These are phyloP conservation scores for Alternaria novae-zelandiae DNA, from an alignment of 2,329 filamentous ascomycete species.

Conservation along the genomic window DNA sequence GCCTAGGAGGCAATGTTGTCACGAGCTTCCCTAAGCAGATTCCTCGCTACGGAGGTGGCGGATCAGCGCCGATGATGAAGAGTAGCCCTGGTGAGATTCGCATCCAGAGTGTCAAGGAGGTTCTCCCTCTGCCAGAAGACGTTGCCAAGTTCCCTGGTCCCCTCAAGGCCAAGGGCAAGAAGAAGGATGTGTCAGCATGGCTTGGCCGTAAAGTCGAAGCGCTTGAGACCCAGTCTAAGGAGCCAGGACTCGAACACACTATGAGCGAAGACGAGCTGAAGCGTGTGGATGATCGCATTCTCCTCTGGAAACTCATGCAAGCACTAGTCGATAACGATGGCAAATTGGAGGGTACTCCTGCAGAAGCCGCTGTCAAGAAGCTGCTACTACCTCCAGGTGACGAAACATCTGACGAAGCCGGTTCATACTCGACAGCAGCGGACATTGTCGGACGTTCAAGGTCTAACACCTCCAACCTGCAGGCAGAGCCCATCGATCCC, in stretches of 20 bases:
- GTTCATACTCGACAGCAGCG: constrained; percentile 40
- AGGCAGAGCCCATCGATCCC: constrained; percentile 72
- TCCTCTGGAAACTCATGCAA: constrained; percentile 87
- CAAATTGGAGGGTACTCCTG: constrained; percentile 71
- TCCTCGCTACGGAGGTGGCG: constrained; percentile 81
- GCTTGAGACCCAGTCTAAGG: constrained; percentile 64
- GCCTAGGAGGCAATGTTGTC: constrained; percentile 80
- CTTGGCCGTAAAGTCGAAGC: constrained; percentile 75
- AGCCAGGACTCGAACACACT: constrained; percentile 57
- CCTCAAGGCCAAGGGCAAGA: constrained; percentile 87
- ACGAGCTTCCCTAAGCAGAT: constrained; percentile 89
- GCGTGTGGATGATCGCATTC: constrained; percentile 75
- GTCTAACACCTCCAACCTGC: constrained; percentile 38
- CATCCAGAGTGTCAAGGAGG: constrained; percentile 75
- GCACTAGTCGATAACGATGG: constrained; percentile 89
- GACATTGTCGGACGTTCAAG: constrained; percentile 46
- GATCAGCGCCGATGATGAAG: constrained; percentile 76
- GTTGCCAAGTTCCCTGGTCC: constrained; percentile 88
- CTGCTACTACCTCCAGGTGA: constrained; percentile 69
- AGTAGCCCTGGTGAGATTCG: constrained; percentile 83
- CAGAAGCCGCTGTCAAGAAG: constrained; percentile 76
- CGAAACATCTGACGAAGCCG: constrained; percentile 29
- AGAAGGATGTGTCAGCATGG: constrained; percentile 90
- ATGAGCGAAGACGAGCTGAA: constrained; percentile 67
- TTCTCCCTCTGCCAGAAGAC: constrained; percentile 73